Conservation (phyloP, 805 yeast species). For the Pichia cephalocereana region DNA sequence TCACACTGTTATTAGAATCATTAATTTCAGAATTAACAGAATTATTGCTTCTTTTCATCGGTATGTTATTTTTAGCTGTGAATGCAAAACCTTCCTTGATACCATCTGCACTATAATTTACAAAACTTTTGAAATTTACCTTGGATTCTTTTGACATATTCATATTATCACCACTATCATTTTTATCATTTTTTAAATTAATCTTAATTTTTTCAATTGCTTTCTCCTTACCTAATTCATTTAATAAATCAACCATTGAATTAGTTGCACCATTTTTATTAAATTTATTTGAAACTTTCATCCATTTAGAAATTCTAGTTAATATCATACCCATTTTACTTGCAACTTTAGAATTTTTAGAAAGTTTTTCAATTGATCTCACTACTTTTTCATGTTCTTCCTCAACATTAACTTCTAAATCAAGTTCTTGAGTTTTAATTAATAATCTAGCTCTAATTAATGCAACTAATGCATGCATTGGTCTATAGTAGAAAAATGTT, state of each 20-base stretch:
- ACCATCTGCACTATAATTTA: conserved; percentile 2
- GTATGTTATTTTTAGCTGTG: no score
- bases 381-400: conserved; percentile 23
- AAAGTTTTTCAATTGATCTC: conserved; percentile 15
- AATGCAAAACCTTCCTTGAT: neutral
- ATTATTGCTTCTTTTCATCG: no score
- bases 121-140: conserved; percentile 22
- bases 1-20: no score
- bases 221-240: conserved; percentile 45
- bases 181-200: conserved; percentile 10
- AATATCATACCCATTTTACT: conserved; percentile 27
- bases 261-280: conserved; percentile 43
- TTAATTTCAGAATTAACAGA: no score
- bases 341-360: conserved; percentile 25
- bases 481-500: conserved; percentile 44
- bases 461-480: conserved; percentile 43
- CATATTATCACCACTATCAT: conserved; percentile 21
- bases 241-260: conserved; percentile 43
- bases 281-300: conserved; percentile 29
- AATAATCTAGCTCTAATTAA: conserved; percentile 37
- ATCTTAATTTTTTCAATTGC: conserved; percentile 29
- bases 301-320: conserved; percentile 30
- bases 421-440: conserved; percentile 33
- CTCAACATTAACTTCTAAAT: conserved; percentile 26
- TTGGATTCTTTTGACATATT: conserved; percentile 20